phyloP scores from a whole-genome alignment of 208 protist genomes.

The Crithidia brevicula region DNA sequence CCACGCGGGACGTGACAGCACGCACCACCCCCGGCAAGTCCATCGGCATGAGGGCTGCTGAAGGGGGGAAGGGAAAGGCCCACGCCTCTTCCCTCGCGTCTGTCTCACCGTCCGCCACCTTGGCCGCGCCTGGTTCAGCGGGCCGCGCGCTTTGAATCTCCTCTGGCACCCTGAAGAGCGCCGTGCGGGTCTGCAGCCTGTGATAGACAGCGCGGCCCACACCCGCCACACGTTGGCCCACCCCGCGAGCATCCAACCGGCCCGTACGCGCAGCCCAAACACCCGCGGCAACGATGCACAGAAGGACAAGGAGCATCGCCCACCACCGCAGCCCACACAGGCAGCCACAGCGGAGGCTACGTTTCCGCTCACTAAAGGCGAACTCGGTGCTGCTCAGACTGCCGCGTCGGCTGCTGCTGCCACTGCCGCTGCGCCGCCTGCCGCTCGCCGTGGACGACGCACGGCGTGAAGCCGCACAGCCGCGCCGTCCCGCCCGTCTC shows the following conservation, averaged over 20 bases:
- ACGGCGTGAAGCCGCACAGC: neutral
- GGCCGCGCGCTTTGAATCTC: conserved; percentile 11
- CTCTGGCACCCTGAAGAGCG: conserved; percentile 14
- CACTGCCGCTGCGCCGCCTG: neutral
- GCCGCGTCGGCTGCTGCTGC: neutral
- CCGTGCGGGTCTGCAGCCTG: conserved; percentile 14
- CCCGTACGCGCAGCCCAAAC: conserved; percentile 11
- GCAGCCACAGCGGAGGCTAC: neutral
- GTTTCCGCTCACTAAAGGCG: neutral
- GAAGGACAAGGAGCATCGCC: conserved; percentile 7
- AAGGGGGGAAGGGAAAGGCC: neutral
- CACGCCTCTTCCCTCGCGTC: neutral
- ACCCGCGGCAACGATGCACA: conserved; percentile 3
- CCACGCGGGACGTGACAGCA: conserved; percentile 37
- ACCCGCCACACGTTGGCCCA: neutral
- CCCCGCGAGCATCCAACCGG: neutral
- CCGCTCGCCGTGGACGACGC: neutral
- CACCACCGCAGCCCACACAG: neutral
- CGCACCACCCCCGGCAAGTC: conserved; percentile 19
- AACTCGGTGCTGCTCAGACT: neutral
- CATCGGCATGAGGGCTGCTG: neutral
- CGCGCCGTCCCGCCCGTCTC: neutral
- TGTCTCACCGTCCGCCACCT: neutral
- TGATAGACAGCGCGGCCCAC: conserved; percentile 10
- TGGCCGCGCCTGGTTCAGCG: too few species aligned